These are phyloP conservation scores for Stylonectria norvegica DNA, from an alignment of 2,329 filamentous ascomycete genomes.

Conservation along the genomic window DNA sequence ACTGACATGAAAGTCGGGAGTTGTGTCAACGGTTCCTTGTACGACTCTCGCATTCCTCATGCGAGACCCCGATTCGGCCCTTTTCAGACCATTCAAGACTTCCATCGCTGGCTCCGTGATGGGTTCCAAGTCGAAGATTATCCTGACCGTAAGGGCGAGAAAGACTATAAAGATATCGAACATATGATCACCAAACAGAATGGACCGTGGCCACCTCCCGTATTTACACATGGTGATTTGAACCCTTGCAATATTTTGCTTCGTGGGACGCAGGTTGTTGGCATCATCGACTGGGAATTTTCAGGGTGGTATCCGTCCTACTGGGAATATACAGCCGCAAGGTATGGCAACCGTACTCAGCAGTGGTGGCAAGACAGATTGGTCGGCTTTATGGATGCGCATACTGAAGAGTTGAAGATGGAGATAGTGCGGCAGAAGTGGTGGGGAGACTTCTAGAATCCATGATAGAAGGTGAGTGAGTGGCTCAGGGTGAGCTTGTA, in stretches of 20 bases:
- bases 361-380: slow-evolving; percentile 3
- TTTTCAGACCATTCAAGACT: slow-evolving; percentile 29
- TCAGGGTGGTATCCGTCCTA: slow-evolving; percentile 10
- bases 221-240: slow-evolving; percentile 12
- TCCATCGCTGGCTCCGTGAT: slow-evolving; percentile 32
- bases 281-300: slow-evolving; percentile 12
- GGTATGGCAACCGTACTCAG: slow-evolving; percentile 1
- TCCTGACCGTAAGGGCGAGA: slow-evolving; percentile 8
- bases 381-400: slow-evolving; percentile 1
- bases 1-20: slow-evolving; percentile 19
- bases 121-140: slow-evolving; percentile 23
- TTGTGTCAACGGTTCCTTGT: slow-evolving; percentile 25
- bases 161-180: slow-evolving; percentile 28
- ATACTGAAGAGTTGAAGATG: slow-evolving; percentile 8
- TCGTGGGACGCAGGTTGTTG: slow-evolving; percentile 4
- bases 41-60: slow-evolving; percentile 26
- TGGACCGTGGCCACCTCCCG: slow-evolving; percentile 30
- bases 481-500: too few species aligned
- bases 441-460: too few species aligned
- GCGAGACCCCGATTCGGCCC: slow-evolving; percentile 27
- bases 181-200: slow-evolving; percentile 37
- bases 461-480: too few species aligned
- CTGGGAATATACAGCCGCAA: slow-evolving; percentile 14
- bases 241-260: slow-evolving; percentile 10
- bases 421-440: slow-evolving; percentile 6